Conservation (phyloP, 179 eudicot species). For the Sideroxylon spinosum region DNA sequence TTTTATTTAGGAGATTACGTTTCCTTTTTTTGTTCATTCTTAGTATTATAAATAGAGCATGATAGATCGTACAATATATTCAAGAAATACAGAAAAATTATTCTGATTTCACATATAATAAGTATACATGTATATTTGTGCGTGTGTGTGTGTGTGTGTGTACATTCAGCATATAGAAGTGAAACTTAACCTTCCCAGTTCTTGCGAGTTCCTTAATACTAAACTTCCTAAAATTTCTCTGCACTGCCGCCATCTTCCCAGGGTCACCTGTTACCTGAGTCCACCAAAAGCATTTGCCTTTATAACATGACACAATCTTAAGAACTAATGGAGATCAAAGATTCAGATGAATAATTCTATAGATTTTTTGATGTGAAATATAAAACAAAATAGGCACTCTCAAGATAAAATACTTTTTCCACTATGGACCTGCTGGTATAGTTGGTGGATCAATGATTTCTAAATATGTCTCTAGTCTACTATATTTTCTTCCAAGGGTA, state of each 20-base stretch:
- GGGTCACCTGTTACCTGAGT: conserved; percentile 90
- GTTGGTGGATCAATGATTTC: not conserved
- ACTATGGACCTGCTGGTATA: not conserved
- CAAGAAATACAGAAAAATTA: not conserved
- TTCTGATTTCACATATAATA: not conserved
- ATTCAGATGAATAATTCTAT: not conserved
- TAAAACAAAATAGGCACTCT: not conserved
- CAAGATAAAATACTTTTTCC: not conserved
- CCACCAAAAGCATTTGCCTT: conserved; percentile 2
- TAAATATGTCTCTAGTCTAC: not conserved
- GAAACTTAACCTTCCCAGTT: conserved; percentile 73
- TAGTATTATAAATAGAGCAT: too few species aligned
- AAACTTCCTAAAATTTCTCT: conserved; percentile 71
- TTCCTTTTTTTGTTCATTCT: too few species aligned
- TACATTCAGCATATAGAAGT: not conserved
- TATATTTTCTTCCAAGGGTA: not conserved
- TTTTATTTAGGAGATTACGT: too few species aligned
- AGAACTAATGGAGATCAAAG: not conserved
- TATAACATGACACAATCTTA: not conserved
- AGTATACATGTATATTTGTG: not conserved
- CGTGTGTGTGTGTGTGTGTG: not conserved
- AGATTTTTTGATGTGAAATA: not conserved
- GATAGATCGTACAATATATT: too few species aligned
- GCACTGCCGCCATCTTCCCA: conserved; percentile 83
- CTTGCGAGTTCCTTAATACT: conserved; percentile 86